phyloP scores from a whole-genome alignment of 2,329 filamentous ascomycete species.

The Claviceps arundinis region DNA sequence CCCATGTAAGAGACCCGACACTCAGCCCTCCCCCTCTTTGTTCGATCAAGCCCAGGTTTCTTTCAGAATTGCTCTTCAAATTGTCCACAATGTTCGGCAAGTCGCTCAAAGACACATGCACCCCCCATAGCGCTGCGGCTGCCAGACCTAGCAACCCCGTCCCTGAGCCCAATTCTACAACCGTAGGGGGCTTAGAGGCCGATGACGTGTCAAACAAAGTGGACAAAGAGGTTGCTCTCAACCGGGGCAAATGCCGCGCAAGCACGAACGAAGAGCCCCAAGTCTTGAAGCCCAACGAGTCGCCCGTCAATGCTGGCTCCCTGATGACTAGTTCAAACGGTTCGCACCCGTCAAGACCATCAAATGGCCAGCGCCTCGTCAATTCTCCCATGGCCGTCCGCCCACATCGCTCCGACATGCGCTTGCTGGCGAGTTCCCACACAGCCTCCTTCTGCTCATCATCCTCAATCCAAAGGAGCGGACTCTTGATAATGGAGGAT shows the following conservation, averaged over 20 bases:
- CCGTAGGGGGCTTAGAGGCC: slow-evolving; percentile 17
- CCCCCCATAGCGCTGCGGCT: slow-evolving; percentile 58
- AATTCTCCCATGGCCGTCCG: slow-evolving; percentile 48
- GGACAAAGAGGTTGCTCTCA: slow-evolving; percentile 31
- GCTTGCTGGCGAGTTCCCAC: slow-evolving; percentile 66
- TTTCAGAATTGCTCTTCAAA: slow-evolving; percentile 55
- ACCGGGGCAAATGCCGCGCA: slow-evolving; percentile 51
- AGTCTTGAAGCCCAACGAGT: slow-evolving; percentile 84
- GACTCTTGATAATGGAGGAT: slow-evolving; percentile 53
- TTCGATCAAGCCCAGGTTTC: slow-evolving; percentile 46
- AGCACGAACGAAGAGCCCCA: slow-evolving; percentile 88
- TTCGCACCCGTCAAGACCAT: slow-evolving; percentile 15
- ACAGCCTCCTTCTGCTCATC: slow-evolving; percentile 54
- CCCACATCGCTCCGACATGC: slow-evolving; percentile 77
- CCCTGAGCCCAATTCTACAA: slow-evolving; percentile 76
- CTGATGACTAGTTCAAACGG: slow-evolving; percentile 57
- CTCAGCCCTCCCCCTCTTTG: slow-evolving; percentile 41
- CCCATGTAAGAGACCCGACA: slow-evolving; percentile 65
- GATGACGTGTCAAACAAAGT: slow-evolving; percentile 28
- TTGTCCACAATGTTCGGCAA: slow-evolving; percentile 75
- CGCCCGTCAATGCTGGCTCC: slow-evolving; percentile 78
- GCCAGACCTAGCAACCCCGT: slow-evolving; percentile 85
- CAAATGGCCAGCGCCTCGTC: slow-evolving; percentile 40
- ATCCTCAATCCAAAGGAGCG: slow-evolving; percentile 53
- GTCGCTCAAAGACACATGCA: slow-evolving; percentile 64